Conservation (phyloP, 805 yeast genomes). For the Yarrowia sp. region DNA sequence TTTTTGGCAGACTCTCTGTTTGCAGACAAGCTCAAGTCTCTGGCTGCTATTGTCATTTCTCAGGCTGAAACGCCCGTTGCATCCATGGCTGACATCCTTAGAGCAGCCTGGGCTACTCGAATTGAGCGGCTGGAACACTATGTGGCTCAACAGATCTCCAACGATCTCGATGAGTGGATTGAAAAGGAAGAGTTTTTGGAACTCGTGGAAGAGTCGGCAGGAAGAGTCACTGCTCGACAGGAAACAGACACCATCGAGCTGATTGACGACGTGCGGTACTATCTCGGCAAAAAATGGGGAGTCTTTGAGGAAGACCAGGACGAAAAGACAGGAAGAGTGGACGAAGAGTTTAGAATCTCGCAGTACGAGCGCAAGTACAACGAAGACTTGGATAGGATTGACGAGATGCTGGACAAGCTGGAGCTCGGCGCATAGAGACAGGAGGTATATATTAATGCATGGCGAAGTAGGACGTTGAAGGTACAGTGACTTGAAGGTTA, state of each 20-base stretch:
- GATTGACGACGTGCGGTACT: constrained; percentile 77
- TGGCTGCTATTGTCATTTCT: constrained; percentile 63
- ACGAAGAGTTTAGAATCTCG: constrained; percentile 44
- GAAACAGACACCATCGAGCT: constrained; percentile 82
- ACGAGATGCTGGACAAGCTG: constrained; percentile 43
- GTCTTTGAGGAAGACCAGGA: constrained; percentile 43
- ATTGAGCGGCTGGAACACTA: constrained; percentile 69
- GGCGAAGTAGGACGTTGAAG: too few species aligned
- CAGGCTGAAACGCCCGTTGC: constrained; percentile 46
- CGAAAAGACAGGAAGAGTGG: constrained; percentile 39
- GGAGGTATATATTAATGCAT: not conserved
- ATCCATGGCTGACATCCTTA: constrained; percentile 62
- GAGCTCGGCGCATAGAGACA: not conserved
- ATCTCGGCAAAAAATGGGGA: constrained; percentile 55
- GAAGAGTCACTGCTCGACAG: constrained; percentile 64
- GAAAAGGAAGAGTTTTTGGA: constrained; percentile 53
- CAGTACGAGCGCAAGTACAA: constrained; percentile 50
- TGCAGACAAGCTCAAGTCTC: constrained; percentile 67
- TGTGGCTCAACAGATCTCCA: constrained; percentile 65
- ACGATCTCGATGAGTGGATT: constrained; percentile 54
- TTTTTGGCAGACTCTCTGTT: constrained; percentile 61
- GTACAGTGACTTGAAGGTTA: too few species aligned
- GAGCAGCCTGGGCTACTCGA: constrained; percentile 72
- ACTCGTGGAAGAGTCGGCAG: constrained; percentile 58
- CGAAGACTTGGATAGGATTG: constrained; percentile 54